Base-by-base conservation (phyloP, 768 basidiomycete species). In the Auriscalpium vulgare region DNA sequence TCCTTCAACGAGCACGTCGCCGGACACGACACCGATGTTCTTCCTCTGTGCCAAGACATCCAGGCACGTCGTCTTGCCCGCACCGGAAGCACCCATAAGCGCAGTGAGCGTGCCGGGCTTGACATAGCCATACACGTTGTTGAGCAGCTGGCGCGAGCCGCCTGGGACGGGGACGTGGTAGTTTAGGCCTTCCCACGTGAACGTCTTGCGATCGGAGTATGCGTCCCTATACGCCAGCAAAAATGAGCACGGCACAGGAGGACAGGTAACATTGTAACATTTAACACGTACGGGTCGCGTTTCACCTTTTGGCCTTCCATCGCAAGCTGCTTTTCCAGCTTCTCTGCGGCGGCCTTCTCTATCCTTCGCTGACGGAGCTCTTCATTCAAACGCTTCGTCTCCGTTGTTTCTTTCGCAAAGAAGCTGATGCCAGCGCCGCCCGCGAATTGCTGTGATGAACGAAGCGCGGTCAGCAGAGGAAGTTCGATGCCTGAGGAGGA, bases 61-160 rank as follows among this genome's bases (percentile, higher is more conserved):
- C 45, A 84, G 79, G 69, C 79, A 92, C 16, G 84, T 94, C 34
- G 84, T 91, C 75, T 80, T 88, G 61, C 81, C 87, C 45, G 88
- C 88, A 53, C 88, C 88, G 55, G 84, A 86, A 14, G 87, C 86
- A 58, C 91, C 91, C 91, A 95, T 91, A 5, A 94, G 74, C 0
- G 91, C 91, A 0, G 61, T 62, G 7, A 93, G 68, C 16, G 84
- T 90, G 2, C 91, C 92, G 9, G 92, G 92, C 62, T 85, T 87
- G 47, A 91, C 87, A 65, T 84, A 92, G 0, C 91, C 91, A 56
- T 77, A 80, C 13, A 93, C 82, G 61, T 90, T 83, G 62, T 92
- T 82, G 38, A 93, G 77, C 8, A 93, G 74, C 38, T 81, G 77
- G 9, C 72, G 74, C 17, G 74, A 74, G 6, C 87, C 87, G 37